phyloP scores from a whole-genome alignment of 352 stramenopile genomes.

The Phytophthora melonis region DNA sequence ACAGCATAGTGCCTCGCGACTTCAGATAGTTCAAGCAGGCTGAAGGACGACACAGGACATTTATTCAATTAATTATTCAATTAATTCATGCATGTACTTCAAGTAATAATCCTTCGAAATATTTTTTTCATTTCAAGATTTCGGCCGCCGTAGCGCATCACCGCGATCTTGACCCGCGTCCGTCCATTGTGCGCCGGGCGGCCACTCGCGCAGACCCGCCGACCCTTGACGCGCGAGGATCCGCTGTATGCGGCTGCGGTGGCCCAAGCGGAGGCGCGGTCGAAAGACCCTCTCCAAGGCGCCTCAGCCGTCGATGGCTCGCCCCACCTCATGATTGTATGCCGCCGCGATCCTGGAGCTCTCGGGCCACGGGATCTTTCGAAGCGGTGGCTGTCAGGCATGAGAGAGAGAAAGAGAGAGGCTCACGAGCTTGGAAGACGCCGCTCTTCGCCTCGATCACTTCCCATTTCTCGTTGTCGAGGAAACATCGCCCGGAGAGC shows the following conservation, averaged over 20 bases:
- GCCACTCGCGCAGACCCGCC: constrained; percentile 15
- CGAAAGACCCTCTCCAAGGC: constrained; percentile 1
- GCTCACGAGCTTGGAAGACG: too few relatives aligned
- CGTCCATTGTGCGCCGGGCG: constrained; percentile 23
- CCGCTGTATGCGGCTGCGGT: constrained; percentile 24
- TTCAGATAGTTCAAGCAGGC: too few relatives aligned
- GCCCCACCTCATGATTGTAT: constrained; percentile 2
- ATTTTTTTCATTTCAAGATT: too few relatives aligned
- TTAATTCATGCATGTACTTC: too few relatives aligned
- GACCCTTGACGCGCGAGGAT: constrained; percentile 29
- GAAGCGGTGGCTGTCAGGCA: constrained; percentile 19
- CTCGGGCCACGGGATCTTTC: neutral
- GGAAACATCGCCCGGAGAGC: constrained; percentile 13
- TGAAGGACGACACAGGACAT: too few relatives aligned
- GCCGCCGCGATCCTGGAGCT: constrained; percentile 1
- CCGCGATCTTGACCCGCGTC: constrained; percentile 20
- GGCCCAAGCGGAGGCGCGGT: neutral
- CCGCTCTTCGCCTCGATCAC: constrained; percentile 12
- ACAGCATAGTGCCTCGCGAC: too few relatives aligned
- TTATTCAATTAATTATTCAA: too few relatives aligned
- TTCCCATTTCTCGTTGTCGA: constrained; percentile 32
- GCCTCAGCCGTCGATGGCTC: neutral
- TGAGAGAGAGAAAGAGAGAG: neutral
- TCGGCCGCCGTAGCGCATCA: too few relatives aligned
- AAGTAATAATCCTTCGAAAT: too few relatives aligned